These are phyloP conservation scores for Pichia sp. DNA, from an alignment of 1,139 yeast genomes.

Conservation along the genomic window DNA sequence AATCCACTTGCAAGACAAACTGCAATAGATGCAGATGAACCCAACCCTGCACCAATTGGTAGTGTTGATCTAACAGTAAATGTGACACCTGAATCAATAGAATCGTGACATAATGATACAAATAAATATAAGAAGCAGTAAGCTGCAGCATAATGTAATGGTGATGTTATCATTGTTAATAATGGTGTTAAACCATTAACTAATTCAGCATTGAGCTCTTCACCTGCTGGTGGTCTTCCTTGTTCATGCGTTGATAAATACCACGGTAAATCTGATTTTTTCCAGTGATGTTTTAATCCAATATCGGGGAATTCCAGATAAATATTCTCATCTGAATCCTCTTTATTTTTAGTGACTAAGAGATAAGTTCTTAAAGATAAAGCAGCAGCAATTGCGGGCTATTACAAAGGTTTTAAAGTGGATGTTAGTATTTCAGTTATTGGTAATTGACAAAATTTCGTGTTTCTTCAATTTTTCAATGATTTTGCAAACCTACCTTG, in stretches of 20 bases:
- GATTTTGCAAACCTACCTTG: slow-evolving; percentile 37
- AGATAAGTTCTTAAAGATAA: slow-evolving; percentile 76
- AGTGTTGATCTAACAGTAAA: slow-evolving; percentile 74
- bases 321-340: slow-evolving; percentile 36
- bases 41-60: slow-evolving; percentile 96
- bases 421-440: background rate
- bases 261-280: slow-evolving; percentile 56
- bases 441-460: background rate
- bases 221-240: slow-evolving; percentile 41
- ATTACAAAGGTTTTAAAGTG: background rate
- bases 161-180: slow-evolving; percentile 41
- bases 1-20: slow-evolving; percentile 81
- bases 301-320: slow-evolving; percentile 82
- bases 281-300: slow-evolving; percentile 58
- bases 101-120: slow-evolving; percentile 46
- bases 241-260: slow-evolving; percentile 28
- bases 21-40: slow-evolving; percentile 87
- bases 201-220: slow-evolving; percentile 56
- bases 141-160: slow-evolving; percentile 75
- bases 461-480: background rate
- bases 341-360: slow-evolving; percentile 41
- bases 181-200: slow-evolving; percentile 42
- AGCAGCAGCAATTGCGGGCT: slow-evolving; percentile 89
- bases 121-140: slow-evolving; percentile 78
- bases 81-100: slow-evolving; percentile 49